A percentile compares a stretch with the other conserved stretches of the same genome.
phyloP scores from a whole-genome alignment of 805 yeast species.

The Crinitomyces ghanaensis region DNA sequence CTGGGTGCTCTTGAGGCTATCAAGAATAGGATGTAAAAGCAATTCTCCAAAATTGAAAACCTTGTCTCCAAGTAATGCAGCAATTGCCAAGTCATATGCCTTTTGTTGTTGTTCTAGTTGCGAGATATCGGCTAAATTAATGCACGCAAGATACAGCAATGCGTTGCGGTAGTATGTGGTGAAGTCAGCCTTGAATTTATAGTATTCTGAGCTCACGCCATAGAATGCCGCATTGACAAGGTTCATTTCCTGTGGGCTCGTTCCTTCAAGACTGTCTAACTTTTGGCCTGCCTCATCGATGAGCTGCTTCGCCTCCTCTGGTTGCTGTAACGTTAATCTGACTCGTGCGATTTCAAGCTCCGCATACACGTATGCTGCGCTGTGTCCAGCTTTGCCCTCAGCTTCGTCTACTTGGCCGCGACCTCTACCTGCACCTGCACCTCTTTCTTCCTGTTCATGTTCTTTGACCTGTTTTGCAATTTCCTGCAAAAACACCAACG shows the following conservation, averaged over 20 bases:
- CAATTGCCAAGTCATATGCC: slow-evolving; percentile 67
- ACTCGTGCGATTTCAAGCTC: slow-evolving; percentile 67
- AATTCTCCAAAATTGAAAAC: slow-evolving; percentile 95
- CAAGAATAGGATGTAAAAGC: slow-evolving; percentile 74
- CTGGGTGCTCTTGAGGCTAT: slow-evolving; percentile 36
- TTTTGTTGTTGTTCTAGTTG: slow-evolving; percentile 34
- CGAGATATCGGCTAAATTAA: slow-evolving; percentile 36
- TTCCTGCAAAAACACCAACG: slow-evolving; percentile 37
- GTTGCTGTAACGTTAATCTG: slow-evolving; percentile 43
- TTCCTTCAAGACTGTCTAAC: slow-evolving; percentile 45
- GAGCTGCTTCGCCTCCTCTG: slow-evolving; percentile 52
- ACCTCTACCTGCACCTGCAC: too few relatives aligned
- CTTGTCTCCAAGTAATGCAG: slow-evolving; percentile 83
- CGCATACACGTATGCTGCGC: slow-evolving; percentile 49
- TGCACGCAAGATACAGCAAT: slow-evolving; percentile 69
- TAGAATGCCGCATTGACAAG: slow-evolving; percentile 75
- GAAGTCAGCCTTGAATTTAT: slow-evolving; percentile 65
- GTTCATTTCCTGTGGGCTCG: too few relatives aligned
- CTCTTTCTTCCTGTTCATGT: slow-evolving; percentile 28
- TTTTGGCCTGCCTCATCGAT: slow-evolving; percentile 49
- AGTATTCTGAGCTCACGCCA: slow-evolving; percentile 64
- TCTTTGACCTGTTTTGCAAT: slow-evolving; percentile 37
- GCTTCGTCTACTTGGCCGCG: too few relatives aligned
- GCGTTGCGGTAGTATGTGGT: slow-evolving; percentile 73
- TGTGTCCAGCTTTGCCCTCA: slow-evolving; percentile 23